Conservation (phyloP, 1,284 basidiomycete species). For the Meira miltonrushii region DNA sequence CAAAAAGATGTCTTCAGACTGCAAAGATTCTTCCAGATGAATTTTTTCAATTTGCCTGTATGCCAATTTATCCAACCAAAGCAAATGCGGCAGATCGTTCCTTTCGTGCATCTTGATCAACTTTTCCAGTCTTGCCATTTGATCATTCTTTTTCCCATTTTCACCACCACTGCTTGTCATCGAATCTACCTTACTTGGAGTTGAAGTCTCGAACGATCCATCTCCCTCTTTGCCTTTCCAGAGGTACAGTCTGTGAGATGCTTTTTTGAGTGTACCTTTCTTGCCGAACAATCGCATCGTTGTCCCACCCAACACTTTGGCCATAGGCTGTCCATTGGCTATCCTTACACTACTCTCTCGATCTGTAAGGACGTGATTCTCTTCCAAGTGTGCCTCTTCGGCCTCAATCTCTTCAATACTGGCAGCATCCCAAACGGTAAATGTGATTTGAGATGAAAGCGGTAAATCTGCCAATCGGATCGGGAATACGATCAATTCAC, state of each 20-base stretch:
- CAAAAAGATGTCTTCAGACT: conserved; percentile 59
- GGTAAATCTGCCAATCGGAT: conserved; percentile 75
- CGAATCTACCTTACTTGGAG: conserved; percentile 57
- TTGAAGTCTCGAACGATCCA: conserved; percentile 70
- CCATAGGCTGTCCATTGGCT: conserved; percentile 32
- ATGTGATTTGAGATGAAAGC: conserved; percentile 76
- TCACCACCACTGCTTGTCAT: not conserved
- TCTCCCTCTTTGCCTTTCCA: conserved; percentile 81
- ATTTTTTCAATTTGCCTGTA: conserved; percentile 85
- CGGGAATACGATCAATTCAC: conserved; percentile 9
- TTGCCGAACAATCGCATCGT: conserved; percentile 84
- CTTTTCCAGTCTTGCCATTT: conserved; percentile 91
- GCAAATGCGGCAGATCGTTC: conserved; percentile 84
- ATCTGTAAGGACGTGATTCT: too few relatives aligned
- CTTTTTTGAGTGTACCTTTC: conserved; percentile 75
- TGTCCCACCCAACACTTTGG: conserved; percentile 71
- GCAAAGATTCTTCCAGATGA: conserved; percentile 27
- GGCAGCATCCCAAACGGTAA: conserved; percentile 86
- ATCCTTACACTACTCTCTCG: not conserved
- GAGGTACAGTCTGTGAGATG: conserved; percentile 72
- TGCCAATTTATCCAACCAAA: conserved; percentile 90
- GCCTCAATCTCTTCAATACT: not conserved
- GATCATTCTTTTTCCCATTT: conserved; percentile 60
- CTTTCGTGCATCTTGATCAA: conserved; percentile 95
- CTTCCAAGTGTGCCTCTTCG: not conserved